phyloP scores from a whole-genome alignment of 106 monocot species.

The Phalaenopsis equestris region DNA sequence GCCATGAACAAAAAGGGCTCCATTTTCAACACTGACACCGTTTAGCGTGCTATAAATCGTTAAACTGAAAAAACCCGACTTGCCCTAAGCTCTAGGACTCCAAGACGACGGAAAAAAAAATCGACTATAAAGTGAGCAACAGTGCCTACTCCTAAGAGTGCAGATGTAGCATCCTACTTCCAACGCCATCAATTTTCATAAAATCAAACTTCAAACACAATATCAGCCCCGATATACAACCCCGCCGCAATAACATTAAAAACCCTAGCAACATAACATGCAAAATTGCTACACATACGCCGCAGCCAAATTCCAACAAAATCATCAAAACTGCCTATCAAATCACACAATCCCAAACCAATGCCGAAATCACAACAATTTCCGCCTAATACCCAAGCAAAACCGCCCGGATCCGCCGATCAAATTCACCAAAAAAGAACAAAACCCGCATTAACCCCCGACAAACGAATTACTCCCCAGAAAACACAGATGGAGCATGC shows the following conservation, averaged over 20 bases:
- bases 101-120: neutral
- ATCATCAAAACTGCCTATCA: neutral
- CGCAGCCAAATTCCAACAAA: neutral
- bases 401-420: neutral
- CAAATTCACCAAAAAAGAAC: neutral
- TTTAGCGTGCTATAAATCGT: neutral
- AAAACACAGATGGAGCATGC: neutral
- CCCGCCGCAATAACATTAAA: neutral
- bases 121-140: neutral
- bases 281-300: neutral
- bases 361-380: neutral
- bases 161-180: neutral
- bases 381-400: neutral
- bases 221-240: neutral
- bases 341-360: constrained; percentile 1
- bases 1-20: neutral
- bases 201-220: neutral
- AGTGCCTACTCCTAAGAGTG: neutral
- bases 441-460: neutral
- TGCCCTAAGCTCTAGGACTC: neutral
- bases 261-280: neutral
- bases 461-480: neutral
- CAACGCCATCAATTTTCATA: neutral
- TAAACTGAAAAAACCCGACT: neutral
- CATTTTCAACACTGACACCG: neutral